Percentiles rank a stretch among this genome's conserved stretches.
These are phyloP conservation scores for Ascochyta lentis DNA, from an alignment of 2,329 filamentous ascomycete species.

Conservation along the genomic window DNA sequence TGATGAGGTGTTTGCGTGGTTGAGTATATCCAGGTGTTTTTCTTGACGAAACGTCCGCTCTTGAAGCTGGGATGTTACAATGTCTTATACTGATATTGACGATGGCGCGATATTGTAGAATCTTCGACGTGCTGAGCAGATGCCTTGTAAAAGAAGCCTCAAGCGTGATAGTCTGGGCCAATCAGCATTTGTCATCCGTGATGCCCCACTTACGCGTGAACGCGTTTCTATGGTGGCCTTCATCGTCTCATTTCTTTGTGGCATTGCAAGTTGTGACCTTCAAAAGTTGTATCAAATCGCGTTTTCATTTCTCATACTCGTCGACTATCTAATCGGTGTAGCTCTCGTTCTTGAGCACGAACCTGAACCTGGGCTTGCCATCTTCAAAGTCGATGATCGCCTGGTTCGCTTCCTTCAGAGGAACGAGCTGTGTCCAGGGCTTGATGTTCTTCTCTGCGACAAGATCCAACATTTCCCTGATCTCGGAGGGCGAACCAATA, in stretches of 20 bases:
- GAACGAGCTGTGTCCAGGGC: slow-evolving; percentile 67
- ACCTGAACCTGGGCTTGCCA: slow-evolving; percentile 60
- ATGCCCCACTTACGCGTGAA: neutral
- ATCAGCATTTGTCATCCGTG: slow-evolving; percentile 32
- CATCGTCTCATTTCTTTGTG: neutral
- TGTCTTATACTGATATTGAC: neutral
- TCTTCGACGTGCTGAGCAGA: neutral
- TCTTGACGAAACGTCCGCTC: neutral
- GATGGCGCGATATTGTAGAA: slow-evolving; percentile 14
- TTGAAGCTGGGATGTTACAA: too few relatives aligned
- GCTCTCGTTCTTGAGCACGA: slow-evolving; percentile 37
- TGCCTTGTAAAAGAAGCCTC: neutral
- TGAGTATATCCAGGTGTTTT: too few relatives aligned
- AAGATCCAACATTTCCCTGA: slow-evolving; percentile 57
- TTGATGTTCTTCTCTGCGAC: slow-evolving; percentile 65
- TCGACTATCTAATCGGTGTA: slow-evolving; percentile 4
- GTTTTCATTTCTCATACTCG: neutral
- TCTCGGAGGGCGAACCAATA: slow-evolving; percentile 33
- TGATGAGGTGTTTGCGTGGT: neutral
- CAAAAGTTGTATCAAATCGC: neutral
- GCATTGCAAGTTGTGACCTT: neutral
- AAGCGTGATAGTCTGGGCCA: slow-evolving; percentile 11
- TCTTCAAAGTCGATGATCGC: slow-evolving; percentile 63
- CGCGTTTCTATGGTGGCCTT: neutral
- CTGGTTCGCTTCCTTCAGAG: slow-evolving; percentile 62